Evolutionary conservation across 108 stramenopile genomes (phyloP).

Genomic region (Cyclotella atomus): DNA sequence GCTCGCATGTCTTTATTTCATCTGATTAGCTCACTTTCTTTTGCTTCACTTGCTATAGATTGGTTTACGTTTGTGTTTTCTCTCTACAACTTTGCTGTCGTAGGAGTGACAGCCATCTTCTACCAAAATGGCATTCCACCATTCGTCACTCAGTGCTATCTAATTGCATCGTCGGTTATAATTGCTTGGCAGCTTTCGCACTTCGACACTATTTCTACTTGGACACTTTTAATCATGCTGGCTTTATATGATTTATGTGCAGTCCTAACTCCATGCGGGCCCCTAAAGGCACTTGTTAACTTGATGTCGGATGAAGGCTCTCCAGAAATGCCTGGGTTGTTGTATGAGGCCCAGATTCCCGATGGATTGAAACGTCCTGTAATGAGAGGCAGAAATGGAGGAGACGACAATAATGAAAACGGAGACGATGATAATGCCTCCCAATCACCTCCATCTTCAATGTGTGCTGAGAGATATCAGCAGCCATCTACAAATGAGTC

Average conservation of each 20-base stretch:
- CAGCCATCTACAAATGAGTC: slow-evolving; percentile 19
- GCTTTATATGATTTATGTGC: slow-evolving; percentile 97
- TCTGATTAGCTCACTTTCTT: slow-evolving; percentile 1
- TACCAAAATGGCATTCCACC: slow-evolving; percentile 90
- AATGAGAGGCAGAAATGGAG: slow-evolving; percentile 24
- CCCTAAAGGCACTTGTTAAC: slow-evolving; percentile 86
- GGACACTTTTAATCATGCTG: slow-evolving; percentile 93
- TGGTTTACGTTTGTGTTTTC: slow-evolving; percentile 78
- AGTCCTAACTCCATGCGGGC: slow-evolving; percentile 97
- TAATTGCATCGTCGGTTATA: slow-evolving; percentile 91
- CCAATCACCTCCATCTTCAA: slow-evolving; percentile 24
- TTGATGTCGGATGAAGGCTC: slow-evolving; percentile 91
- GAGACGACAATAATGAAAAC: slow-evolving; percentile 17
- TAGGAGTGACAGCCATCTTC: slow-evolving; percentile 94
- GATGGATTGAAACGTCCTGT: slow-evolving; percentile 76
- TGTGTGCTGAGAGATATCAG: slow-evolving; percentile 37
- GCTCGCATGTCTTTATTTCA: not conserved
- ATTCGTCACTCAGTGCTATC: slow-evolving; percentile 88
- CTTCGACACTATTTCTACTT: slow-evolving; percentile 94
- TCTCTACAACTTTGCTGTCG: slow-evolving; percentile 91
- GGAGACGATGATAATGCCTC: slow-evolving; percentile 8
- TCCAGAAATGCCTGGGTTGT: slow-evolving; percentile 94
- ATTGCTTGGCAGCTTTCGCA: slow-evolving; percentile 94
- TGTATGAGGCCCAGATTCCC: slow-evolving; percentile 94
- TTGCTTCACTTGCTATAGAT: no score